Percentiles rank a stretch among this genome's conserved stretches.
Evolutionary conservation across 495 filamentous ascomycete species (phyloP).

Genomic region (Friedmanniomyces simplex): DNA sequence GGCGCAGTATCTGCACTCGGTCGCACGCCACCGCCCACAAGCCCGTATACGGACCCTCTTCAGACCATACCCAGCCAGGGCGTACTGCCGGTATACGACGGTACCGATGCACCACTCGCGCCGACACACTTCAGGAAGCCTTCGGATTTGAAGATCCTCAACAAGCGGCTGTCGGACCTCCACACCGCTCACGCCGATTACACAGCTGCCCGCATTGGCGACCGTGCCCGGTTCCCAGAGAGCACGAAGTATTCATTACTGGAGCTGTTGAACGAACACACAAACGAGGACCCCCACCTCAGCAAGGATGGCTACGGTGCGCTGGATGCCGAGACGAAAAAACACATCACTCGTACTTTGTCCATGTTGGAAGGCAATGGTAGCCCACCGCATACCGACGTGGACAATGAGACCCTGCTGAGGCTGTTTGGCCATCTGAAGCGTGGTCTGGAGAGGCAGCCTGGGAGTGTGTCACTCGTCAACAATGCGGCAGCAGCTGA

Average conservation of each 20-base stretch:
- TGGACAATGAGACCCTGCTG: slow-evolving; percentile 11
- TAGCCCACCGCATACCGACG: slow-evolving; percentile 6
- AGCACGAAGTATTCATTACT: slow-evolving; percentile 1
- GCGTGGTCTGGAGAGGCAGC: slow-evolving; percentile 2
- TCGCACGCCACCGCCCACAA: slow-evolving; percentile 10
- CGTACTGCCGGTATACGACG: background rate
- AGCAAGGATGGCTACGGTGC: background rate
- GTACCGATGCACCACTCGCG: background rate
- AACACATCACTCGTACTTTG: slow-evolving; percentile 4
- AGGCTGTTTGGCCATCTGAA: slow-evolving; percentile 14
- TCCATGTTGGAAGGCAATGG: slow-evolving; percentile 19
- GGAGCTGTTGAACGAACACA: slow-evolving; percentile 6
- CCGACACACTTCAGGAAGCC: background rate
- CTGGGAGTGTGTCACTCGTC: background rate
- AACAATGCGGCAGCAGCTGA: slow-evolving; percentile 11
- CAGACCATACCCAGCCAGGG: slow-evolving; percentile 15
- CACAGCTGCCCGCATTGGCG: background rate
- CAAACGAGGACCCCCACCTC: background rate
- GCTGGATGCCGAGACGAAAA: slow-evolving; percentile 4
- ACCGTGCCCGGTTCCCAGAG: background rate
- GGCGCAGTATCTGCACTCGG: slow-evolving; percentile 2
- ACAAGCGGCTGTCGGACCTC: background rate
- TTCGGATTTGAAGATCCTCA: background rate
- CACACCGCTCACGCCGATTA: background rate
- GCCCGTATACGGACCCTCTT: slow-evolving; percentile 14